These are phyloP conservation scores for Solanum pennellii DNA, from an alignment of 257 asterid species.

Conservation along the genomic window DNA sequence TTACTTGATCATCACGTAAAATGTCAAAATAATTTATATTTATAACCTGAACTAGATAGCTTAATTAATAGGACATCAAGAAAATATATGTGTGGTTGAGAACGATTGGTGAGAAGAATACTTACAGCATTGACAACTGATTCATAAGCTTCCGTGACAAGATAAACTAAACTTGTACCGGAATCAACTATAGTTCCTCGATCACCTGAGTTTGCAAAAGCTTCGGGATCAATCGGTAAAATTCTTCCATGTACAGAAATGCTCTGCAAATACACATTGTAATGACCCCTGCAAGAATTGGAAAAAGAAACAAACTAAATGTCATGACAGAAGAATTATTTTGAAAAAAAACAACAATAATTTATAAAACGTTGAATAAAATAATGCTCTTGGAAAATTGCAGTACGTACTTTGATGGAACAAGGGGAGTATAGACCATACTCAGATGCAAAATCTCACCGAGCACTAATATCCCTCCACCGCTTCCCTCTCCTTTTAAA, in stretches of 20 bases:
- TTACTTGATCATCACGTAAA: too few species aligned
- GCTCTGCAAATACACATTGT: conserved; percentile 66
- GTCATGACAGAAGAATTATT: too few species aligned
- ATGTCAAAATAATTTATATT: too few species aligned
- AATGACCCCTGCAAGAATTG: conserved; percentile 54
- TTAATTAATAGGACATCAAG: too few species aligned
- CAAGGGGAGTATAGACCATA: conserved; percentile 77
- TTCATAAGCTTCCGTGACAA: conserved; percentile 66
- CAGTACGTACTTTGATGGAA: conserved; percentile 66
- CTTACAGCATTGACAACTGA: conserved; percentile 68
- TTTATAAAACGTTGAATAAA: too few species aligned
- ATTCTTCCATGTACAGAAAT: conserved; percentile 57
- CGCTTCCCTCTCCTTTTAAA: conserved; percentile 68
- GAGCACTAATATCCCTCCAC: conserved; percentile 80
- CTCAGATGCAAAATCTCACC: conserved; percentile 11
- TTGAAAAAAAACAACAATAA: background rate
- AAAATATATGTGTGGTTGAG: too few species aligned
- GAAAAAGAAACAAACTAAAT: background rate
- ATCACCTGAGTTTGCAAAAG: conserved; percentile 50
- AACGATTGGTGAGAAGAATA: background rate
- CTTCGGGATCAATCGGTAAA: conserved; percentile 53
- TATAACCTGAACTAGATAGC: too few species aligned
- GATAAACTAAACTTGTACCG: conserved; percentile 80
- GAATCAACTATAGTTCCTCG: conserved; percentile 74
- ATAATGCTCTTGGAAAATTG: too few species aligned